Base-by-base conservation (phyloP, 371 early-diverging fungal species). In the Zychaea mexicana region DNA sequence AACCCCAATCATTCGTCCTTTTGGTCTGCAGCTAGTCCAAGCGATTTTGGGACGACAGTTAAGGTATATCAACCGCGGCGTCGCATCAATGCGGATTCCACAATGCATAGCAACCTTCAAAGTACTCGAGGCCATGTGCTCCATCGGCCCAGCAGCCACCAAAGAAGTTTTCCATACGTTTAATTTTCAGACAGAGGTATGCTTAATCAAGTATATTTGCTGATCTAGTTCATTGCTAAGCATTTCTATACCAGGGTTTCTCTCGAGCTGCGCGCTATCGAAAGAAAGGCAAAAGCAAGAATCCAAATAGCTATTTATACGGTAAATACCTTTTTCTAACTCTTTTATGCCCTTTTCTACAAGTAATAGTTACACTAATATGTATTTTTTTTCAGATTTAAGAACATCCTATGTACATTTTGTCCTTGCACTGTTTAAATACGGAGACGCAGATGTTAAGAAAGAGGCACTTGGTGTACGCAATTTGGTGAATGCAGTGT, bases 51-150 rank as follows among this genome's bases (percentile, higher is more conserved):
- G 69, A 38, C 46, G 70, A 57, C 77, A 70, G 19, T 85, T 95
- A 80, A 95, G 95, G 71, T 94, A 91, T 72, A 83, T 97, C 24
- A 95, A 95, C 71, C 84, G 92, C 28, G 95, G 93, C 31, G 83
- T 97, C 81, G 92, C 90, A 2, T 79, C 84, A 9, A 90, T 94
- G 59, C 64, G 74, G 53, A 69, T 77, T 52, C 75, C 77, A 32
- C 73, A 75, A 8, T 74, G 74, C 56, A 73, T 75, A 52, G 71
- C 82, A 1, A 75, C 74, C 9, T 77, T 77, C 58, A 65, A 70
- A 19, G 55, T 82, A 12, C 47, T 82, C 42, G 71, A 70, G 10
- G 64, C 82, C 0, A 76, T 82, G 30, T 73, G 70, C 4, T 71
- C 79, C 9, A 73, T 82, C 28, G 73, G 71, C n/a, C 69, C 70